Base-by-base conservation (phyloP, 1,284 basidiomycete genomes). In the Cerrena zonata region DNA sequence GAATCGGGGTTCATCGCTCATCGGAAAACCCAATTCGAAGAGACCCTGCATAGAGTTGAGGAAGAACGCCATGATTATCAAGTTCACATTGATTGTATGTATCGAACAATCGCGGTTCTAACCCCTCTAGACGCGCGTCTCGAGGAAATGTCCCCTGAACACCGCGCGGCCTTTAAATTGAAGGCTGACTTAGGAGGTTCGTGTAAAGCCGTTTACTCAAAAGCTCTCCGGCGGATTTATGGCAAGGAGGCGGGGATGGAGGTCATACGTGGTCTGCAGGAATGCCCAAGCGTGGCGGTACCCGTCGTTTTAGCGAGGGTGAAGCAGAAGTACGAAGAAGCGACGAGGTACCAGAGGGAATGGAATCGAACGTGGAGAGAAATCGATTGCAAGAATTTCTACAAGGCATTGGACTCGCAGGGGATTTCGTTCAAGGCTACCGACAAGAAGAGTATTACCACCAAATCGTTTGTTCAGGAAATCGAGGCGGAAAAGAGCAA, bases 11-110 rank as follows among this genome's bases (percentile, higher is more conserved):
- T 98, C 71, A 82, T 93, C 52, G 82, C 94, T 4, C 93, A 97
- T 71, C 95, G 95, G 77, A 98, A 98, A 76, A 99, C 97, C 67
- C 80, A 85, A 2, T 98, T 91, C 67, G 96, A 99, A 69, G 94
- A 98, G 63, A 91, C 91, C 0, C 77, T 99, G 51, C 94, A 99
- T 73, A 91, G 91, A 67, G 89, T 91, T 59, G 96, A 99, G 68
- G 96, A 99, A 67, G 96, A 99, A 68, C 84, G 96, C 23, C 93
- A 98, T 72, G 96, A 99, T 70, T 99, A 94, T 69, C 94, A 97
- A 63, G 95, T 96, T 60, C 91, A 96, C 63, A 85, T 99, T 48
- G 94, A 98, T 65, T 93, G 89, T 38, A 86, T 98, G 61, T 72
- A 86, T 18, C 86, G 94, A 43, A 98, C 94, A 10, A 96, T 98